Percentiles rank a stretch among this genome's conserved stretches.
These are phyloP conservation scores for Fraxinus xanthoxyloides DNA, from an alignment of 305 asterid species.

Conservation along the genomic window DNA sequence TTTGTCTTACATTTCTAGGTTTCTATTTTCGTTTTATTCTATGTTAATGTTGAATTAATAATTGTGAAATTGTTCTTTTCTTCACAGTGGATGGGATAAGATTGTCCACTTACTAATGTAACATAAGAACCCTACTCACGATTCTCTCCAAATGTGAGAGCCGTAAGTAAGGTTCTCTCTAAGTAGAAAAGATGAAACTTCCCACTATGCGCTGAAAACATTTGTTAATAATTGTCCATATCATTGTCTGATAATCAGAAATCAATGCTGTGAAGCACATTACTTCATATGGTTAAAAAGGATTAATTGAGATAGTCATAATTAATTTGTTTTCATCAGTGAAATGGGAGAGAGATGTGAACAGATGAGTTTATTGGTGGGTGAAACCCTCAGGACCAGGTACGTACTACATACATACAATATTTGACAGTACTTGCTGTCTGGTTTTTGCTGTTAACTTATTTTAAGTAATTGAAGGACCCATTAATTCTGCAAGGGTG, in stretches of 20 bases:
- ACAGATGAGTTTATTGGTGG: not conserved
- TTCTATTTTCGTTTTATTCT: not conserved
- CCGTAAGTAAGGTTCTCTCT: too few relatives aligned
- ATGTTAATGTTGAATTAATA: not conserved
- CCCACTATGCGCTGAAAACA: too few relatives aligned
- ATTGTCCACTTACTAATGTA: too few relatives aligned
- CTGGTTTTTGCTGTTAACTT: not conserved
- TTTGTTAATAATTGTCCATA: not conserved
- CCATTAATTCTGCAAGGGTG: slow-evolving; percentile 12
- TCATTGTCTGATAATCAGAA: not conserved
- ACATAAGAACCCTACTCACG: too few relatives aligned
- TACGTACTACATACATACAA: slow-evolving; percentile 22
- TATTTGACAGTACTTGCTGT: not conserved
- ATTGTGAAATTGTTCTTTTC: too few relatives aligned
- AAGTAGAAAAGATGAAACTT: too few relatives aligned
- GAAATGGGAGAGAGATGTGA: slow-evolving; percentile 23
- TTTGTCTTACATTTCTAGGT: not conserved
- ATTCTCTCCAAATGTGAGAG: too few relatives aligned
- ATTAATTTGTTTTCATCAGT: slow-evolving; percentile 1
- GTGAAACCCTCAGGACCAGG: slow-evolving; percentile 22
- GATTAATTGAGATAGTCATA: not conserved
- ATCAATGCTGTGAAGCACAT: not conserved
- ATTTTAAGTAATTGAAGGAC: slow-evolving; percentile 15
- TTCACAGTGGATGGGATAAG: too few relatives aligned
- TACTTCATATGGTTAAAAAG: not conserved